Evolutionary conservation across 768 basidiomycete genomes (phyloP).

Genomic region (Russula brevipes): DNA sequence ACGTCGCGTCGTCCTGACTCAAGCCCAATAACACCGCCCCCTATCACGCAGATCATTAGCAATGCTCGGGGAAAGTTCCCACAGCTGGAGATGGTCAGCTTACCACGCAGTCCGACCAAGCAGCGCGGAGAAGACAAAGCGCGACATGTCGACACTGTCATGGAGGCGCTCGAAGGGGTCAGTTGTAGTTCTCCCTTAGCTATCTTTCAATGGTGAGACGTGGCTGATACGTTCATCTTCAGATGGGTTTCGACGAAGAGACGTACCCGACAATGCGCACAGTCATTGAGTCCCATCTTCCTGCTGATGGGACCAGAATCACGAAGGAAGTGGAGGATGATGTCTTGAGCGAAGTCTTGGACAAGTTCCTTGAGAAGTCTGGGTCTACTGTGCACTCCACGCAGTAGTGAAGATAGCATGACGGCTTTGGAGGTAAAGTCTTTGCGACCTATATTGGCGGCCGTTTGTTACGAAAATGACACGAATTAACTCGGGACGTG

Average conservation of each 20-base stretch:
- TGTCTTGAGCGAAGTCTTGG: slow-evolving; percentile 57
- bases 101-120: slow-evolving; percentile 41
- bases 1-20: background rate
- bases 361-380: slow-evolving; percentile 46
- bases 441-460: too few relatives aligned
- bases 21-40: background rate
- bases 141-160: slow-evolving; percentile 12
- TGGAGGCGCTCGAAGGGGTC: slow-evolving; percentile 51
- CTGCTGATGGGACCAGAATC: slow-evolving; percentile 39
- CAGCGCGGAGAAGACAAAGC: slow-evolving; percentile 29
- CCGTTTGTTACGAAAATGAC: background rate
- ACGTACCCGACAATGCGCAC: slow-evolving; percentile 46
- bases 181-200: slow-evolving; percentile 29
- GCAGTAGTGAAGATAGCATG: background rate
- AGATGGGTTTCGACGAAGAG: slow-evolving; percentile 70
- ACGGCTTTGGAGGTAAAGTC: too few relatives aligned
- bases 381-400: slow-evolving; percentile 6
- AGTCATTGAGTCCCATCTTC: slow-evolving; percentile 40
- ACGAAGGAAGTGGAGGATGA: slow-evolving; percentile 59
- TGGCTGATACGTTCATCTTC: slow-evolving; percentile 14
- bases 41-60: slow-evolving; percentile 47
- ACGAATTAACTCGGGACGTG: background rate
- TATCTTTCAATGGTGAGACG: background rate
- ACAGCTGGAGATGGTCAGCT: slow-evolving; percentile 56
- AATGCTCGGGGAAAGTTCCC: slow-evolving; percentile 57